Percentiles rank a stretch among this genome's conserved stretches.
These are phyloP conservation scores for Aspergillus persii DNA, from an alignment of 2,329 filamentous ascomycete species.

Conservation along the genomic window DNA sequence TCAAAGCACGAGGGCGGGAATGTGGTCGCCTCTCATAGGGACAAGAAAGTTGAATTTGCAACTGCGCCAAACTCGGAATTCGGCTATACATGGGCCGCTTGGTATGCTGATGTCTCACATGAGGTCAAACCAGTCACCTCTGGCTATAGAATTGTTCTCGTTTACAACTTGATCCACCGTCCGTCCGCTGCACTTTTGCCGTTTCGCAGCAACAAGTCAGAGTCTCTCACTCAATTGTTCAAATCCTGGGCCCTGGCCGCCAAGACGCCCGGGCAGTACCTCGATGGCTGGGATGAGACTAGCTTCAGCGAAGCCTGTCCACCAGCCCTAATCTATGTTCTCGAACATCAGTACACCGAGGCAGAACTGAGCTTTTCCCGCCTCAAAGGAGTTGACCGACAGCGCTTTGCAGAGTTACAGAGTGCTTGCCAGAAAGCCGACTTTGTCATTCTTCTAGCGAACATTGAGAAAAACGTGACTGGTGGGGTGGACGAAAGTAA, in stretches of 20 bases:
- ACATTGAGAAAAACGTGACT: not conserved
- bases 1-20: constrained; percentile 13
- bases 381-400: constrained; percentile 3
- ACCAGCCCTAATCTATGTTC: constrained; percentile 1
- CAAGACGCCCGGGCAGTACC: not conserved
- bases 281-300: not conserved
- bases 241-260: not conserved
- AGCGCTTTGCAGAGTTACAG: constrained; percentile 1
- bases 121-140: constrained; percentile 8
- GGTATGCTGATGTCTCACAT: constrained; percentile 10
- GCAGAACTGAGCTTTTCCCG: constrained; percentile 3
- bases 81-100: constrained; percentile 6
- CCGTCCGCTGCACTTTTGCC: not conserved
- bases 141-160: constrained; percentile 10
- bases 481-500: not conserved
- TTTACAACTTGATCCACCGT: constrained; percentile 12
- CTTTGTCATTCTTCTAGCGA: not conserved
- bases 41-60: not conserved
- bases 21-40: constrained; percentile 4
- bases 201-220: not conserved
- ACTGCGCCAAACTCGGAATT: constrained; percentile 5
- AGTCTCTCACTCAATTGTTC: not conserved
- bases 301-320: not conserved
- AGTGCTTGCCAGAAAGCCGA: constrained; percentile 1
- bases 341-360: constrained; percentile 4